These are phyloP conservation scores for Paratinospora sagittata DNA, from an alignment of 164 flowering plant genomes.

Conservation along the genomic window DNA sequence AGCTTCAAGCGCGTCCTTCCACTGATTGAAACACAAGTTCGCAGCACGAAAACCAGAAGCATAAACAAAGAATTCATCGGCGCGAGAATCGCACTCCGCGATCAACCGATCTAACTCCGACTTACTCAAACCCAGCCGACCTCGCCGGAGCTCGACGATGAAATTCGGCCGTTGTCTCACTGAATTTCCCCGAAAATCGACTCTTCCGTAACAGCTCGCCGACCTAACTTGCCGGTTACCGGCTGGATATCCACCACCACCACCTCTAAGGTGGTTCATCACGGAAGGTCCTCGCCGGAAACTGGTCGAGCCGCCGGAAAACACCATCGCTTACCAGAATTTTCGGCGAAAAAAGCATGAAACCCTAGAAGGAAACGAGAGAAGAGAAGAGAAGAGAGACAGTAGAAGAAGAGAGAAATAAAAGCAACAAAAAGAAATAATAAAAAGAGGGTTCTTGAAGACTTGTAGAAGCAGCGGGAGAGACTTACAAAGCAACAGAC, in stretches of 20 bases:
- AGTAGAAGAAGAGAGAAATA: neutral
- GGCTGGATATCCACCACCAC: neutral
- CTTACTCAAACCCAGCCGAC: neutral
- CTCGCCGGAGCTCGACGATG: constrained; percentile 10
- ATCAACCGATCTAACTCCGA: constrained; percentile 2
- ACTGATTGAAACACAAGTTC: constrained; percentile 35
- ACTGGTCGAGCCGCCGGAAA: neutral
- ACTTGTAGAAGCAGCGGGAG: neutral
- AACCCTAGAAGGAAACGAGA: neutral
- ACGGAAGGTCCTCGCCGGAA: neutral
- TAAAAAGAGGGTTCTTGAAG: too few relatives aligned
- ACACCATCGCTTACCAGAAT: neutral
- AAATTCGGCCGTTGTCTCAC: constrained; percentile 9
- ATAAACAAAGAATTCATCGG: neutral
- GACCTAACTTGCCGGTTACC: neutral
- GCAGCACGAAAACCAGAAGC: constrained; percentile 21
- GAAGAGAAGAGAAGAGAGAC: neutral
- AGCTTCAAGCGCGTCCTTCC: constrained; percentile 42
- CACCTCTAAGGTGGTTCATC: neutral
- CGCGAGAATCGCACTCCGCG: neutral
- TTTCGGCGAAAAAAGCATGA: neutral
- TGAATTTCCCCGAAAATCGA: too few relatives aligned
- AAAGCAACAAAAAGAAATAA: neutral
- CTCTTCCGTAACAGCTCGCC: neutral
- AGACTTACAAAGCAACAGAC: neutral